phyloP scores from a whole-genome alignment of 2,329 filamentous ascomycete species.

The Aspergillus sp. region DNA sequence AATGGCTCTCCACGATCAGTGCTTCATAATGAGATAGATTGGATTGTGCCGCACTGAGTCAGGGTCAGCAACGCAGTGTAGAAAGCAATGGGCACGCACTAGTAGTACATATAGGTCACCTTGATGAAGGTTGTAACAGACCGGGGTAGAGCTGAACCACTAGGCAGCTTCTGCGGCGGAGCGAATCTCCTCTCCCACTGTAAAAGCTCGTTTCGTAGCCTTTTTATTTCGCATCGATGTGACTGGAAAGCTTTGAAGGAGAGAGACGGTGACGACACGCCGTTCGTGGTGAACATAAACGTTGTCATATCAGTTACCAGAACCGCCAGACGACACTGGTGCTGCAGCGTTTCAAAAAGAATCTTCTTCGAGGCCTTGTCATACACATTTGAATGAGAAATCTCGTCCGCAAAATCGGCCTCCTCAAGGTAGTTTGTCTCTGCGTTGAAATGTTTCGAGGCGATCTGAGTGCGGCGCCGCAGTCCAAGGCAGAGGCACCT shows the following conservation, averaged over 20 bases:
- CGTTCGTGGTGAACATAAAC: constrained; percentile 6
- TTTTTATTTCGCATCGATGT: neutral
- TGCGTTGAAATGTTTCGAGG: constrained; percentile 9
- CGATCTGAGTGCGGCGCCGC: constrained; percentile 7
- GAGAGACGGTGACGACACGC: constrained; percentile 1
- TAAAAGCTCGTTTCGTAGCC: neutral
- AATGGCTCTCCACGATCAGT: constrained; percentile 6
- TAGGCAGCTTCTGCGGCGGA: neutral
- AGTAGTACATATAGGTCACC: constrained; percentile 9
- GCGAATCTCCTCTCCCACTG: constrained; percentile 4
- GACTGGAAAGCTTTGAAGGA: constrained; percentile 5
- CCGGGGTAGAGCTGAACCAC: neutral
- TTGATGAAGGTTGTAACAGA: constrained; percentile 1
- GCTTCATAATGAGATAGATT: constrained; percentile 6
- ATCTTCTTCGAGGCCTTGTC: neutral
- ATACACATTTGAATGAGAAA: constrained; percentile 4
- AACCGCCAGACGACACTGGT: constrained; percentile 10
- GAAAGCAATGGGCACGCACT: neutral
- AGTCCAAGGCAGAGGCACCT: constrained; percentile 7
- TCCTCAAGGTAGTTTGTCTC: constrained; percentile 7
- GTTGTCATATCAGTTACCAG: constrained; percentile 7
- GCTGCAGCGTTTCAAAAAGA: constrained; percentile 3
- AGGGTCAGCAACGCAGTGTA: neutral
- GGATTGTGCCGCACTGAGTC: neutral
- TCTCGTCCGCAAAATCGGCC: constrained; percentile 8